Percentiles rank a stretch among this genome's conserved stretches.
These are phyloP conservation scores for Monosporascus sp. DNA, from an alignment of 2,329 filamentous ascomycete genomes.

Conservation along the genomic window DNA sequence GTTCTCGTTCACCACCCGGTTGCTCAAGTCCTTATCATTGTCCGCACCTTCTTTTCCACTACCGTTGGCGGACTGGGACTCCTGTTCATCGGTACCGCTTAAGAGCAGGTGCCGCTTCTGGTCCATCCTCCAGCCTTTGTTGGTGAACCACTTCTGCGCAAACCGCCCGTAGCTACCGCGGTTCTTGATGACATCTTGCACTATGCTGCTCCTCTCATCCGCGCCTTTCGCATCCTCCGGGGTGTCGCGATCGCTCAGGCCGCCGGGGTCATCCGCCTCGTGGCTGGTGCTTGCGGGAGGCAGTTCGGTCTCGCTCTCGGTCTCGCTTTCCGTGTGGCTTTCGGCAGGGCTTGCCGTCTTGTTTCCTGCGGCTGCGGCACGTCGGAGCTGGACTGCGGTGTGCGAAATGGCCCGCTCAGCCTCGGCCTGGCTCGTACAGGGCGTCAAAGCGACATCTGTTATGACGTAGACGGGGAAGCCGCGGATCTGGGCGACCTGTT, in stretches of 20 bases:
- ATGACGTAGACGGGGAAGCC: conserved; percentile 81
- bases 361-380: conserved; percentile 27
- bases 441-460: conserved; percentile 86
- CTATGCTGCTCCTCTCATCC: conserved; percentile 55
- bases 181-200: conserved; percentile 80
- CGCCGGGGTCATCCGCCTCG: conserved; percentile 24
- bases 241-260: conserved; percentile 20
- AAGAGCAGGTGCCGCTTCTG: conserved; percentile 66
- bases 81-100: conserved; percentile 34
- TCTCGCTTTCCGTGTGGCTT: conserved; percentile 18
- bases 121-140: conserved; percentile 71
- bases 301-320: conserved; percentile 45
- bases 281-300: conserved; percentile 28
- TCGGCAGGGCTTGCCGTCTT: conserved; percentile 7
- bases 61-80: conserved; percentile 7
- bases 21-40: conserved; percentile 30
- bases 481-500: conserved; percentile 83
- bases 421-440: conserved; percentile 69
- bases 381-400: conserved; percentile 43
- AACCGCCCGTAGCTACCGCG: conserved; percentile 85
- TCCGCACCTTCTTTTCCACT: conserved; percentile 27
- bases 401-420: conserved; percentile 66
- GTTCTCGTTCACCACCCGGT: conserved; percentile 21
- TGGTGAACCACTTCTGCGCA: conserved; percentile 86
- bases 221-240: conserved; percentile 18